Base-by-base conservation (phyloP, 768 basidiomycete genomes). In the Mycena vulgaris region DNA sequence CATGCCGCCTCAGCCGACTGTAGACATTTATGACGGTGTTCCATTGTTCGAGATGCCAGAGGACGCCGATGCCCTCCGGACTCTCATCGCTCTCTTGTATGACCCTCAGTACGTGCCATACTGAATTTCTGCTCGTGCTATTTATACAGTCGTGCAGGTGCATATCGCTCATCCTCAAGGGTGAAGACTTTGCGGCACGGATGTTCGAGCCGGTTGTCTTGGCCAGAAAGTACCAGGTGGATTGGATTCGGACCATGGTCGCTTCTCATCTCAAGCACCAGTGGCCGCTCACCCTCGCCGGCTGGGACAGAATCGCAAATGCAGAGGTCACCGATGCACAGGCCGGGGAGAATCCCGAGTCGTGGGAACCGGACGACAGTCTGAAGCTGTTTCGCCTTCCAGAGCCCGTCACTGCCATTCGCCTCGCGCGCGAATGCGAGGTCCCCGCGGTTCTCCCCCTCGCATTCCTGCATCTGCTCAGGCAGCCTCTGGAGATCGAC, bases 141-240 rank as follows among this genome's bases (percentile, higher is more conserved):
- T n/a, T 63, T 14, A 31, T 39, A n/a, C 16, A 21, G 11, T 10
- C 11, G 19, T 40, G 14, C 60, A 55, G 53, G 25, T 35, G 23
- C 31, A 55, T 55, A 28, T 35, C 52, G 10, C 4, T 31, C 3
- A 33, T 45, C 7, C 59, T 68, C 21, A 45, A 31, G 8, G 8
- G 13, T 17, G n/a, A 48, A 2, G 47, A 58, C 25, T 66, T 66
- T 30, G 23, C 56, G 25, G 5, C 25, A 5, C 37, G 27, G 23
- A 49, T 66, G 45, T 19, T 48, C 5, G 61, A 35, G 19, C 55
- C 68, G 7, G 16, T 28, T 25, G 5, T n/a, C 9, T 14, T 69
- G 27, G 68, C 62, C 21, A 58, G 57, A 17, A 63, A 63, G 16
- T 69, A 68, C 45, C 61, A 69, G 42, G 56, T 63, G 30, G 55